Evolutionary conservation across 2,329 filamentous ascomycete genomes (phyloP).

Genomic region (Aspergillus sp.): DNA sequence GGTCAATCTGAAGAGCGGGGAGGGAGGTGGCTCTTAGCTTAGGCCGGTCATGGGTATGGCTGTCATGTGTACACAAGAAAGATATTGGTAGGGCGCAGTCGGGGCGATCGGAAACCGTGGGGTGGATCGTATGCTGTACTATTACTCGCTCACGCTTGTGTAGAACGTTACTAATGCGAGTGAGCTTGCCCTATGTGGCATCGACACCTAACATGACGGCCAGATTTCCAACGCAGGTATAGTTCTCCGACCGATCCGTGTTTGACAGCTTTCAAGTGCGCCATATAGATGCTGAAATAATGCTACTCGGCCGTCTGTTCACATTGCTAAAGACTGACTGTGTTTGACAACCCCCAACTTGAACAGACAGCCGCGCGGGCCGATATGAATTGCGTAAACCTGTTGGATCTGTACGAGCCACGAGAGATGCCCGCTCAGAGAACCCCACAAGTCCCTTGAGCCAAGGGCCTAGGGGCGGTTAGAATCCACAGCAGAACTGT

Average conservation of each 20-base stretch:
- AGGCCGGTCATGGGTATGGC: neutral
- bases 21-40: neutral
- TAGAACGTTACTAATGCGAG: neutral
- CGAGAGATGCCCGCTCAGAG: neutral
- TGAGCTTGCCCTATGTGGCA: conserved; percentile 1
- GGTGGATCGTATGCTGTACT: neutral
- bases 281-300: neutral
- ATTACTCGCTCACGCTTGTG: neutral
- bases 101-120: neutral
- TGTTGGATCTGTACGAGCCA: neutral
- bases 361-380: neutral
- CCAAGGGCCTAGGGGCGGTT: neutral
- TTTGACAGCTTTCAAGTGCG: conserved; percentile 4
- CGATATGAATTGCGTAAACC: neutral
- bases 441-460: neutral
- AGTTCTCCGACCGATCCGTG: conserved; percentile 6
- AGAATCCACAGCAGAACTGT: neutral
- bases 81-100: neutral
- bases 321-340: neutral
- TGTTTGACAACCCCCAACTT: neutral
- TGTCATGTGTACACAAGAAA: conserved; percentile 3
- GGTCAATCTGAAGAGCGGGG: neutral
- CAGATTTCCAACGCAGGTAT: neutral
- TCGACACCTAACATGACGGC: neutral
- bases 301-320: neutral